Evolutionary conservation across 306 rosid species (phyloP).

Genomic region (Cicer judaicum): DNA sequence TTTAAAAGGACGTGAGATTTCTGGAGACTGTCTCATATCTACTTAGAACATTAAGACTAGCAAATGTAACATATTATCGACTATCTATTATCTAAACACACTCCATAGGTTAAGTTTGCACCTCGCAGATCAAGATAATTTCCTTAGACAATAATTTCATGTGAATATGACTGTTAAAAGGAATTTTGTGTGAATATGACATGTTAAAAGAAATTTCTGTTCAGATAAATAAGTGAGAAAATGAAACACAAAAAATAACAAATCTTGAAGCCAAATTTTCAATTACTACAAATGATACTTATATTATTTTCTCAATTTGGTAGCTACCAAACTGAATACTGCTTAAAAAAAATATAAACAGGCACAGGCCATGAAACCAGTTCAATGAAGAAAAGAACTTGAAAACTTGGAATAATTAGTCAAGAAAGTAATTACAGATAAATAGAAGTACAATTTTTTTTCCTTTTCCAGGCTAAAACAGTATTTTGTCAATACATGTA

Average conservation of each 20-base stretch:
- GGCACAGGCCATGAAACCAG: background rate
- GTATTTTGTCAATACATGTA: too few relatives aligned
- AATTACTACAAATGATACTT: background rate
- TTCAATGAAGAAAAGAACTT: background rate
- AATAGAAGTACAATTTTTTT: background rate
- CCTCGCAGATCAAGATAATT: constrained; percentile 20
- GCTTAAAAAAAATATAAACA: constrained; percentile 3
- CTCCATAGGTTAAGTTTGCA: constrained; percentile 13
- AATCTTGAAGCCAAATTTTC: background rate
- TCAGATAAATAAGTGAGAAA: constrained; percentile 20
- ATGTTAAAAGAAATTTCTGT: constrained; percentile 3
- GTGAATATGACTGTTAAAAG: constrained; percentile 4
- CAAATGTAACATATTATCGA: constrained; percentile 24
- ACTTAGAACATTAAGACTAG: constrained; percentile 27
- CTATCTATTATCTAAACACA: constrained; percentile 1
- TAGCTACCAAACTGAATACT: background rate
- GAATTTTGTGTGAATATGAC: constrained; percentile 14
- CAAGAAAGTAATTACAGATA: background rate
- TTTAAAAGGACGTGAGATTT: constrained; percentile 34
- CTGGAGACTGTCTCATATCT: constrained; percentile 41
- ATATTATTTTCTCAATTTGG: background rate
- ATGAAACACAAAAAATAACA: constrained; percentile 8
- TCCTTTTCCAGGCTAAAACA: background rate
- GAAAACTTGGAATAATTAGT: background rate
- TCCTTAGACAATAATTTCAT: constrained; percentile 12